Evolutionary conservation across 495 filamentous ascomycete genomes (phyloP), one percentile per base, ranked within the genome.

Genomic region (Ascodesmis nigricans): DNA sequence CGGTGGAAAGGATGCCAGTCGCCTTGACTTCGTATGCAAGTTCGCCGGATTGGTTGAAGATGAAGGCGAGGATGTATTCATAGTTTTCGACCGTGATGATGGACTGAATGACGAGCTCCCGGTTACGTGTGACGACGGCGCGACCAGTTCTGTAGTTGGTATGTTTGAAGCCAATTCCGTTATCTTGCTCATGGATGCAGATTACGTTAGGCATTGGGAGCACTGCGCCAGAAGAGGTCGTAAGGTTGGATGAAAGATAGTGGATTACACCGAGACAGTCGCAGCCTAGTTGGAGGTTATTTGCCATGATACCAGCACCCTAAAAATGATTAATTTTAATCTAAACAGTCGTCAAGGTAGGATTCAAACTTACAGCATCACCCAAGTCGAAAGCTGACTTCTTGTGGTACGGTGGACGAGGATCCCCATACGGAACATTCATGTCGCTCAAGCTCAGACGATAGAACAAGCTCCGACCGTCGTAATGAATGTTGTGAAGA

Each of bases 41-140:
- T 46, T 82, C 79, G 4, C 72, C 82, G 0, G 80, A 77, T 39
- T 81, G 78, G 53, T 81, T 78, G 57, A 92, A 78, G 35, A 78
- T 69, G 54, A 76, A 92, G 9, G 74, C 69, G 30, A 92, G 63
- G 34, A 91, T 74, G 45, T 73, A 73, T 39, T 71, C 68, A 45
- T 72, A 72, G 55, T 73, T 73, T 5, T 66, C 56, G 1, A 69
- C 67, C 0, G 67, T 68, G 47, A 72, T 66, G 46, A 71, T 69
- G 13, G 61, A 59, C 29, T 71, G 69, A 22, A 84, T 39, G 5
- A 82, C 74, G 0, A 84, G 55, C 52, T 81, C 73, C 3, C 78
- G 65, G 29, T 66, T 62, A 1, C 78, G 67, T 1, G 65, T 69
- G 1, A 78, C 66, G 17, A 73, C 67, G 1, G 67, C 69, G 0